Percentiles rank a stretch among this genome's conserved stretches.
phyloP scores from a whole-genome alignment of 208 protist genomes.

The Jaenimonas drosophilae region DNA sequence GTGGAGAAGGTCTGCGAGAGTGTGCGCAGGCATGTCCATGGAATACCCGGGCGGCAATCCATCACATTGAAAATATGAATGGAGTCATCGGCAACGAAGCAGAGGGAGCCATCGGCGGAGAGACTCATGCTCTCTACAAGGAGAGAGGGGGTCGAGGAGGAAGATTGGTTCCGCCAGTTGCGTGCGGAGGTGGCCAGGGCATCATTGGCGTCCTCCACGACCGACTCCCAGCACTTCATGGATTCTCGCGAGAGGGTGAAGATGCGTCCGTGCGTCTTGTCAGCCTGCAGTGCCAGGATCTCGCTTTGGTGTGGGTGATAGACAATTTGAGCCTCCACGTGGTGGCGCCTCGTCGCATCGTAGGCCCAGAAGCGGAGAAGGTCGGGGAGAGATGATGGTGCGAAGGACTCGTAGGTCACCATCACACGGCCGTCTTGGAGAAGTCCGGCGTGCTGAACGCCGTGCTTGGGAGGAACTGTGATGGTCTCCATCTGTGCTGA shows the following conservation, averaged over 20 bases:
- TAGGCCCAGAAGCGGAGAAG: constrained; percentile 79
- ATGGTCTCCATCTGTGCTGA: constrained; percentile 80
- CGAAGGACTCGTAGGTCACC: constrained; percentile 76
- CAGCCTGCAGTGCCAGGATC: constrained; percentile 41
- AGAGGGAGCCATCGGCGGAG: constrained; percentile 57
- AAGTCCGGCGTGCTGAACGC: constrained; percentile 70
- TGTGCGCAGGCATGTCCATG: constrained; percentile 35
- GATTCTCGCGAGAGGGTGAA: constrained; percentile 60
- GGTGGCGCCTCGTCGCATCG: constrained; percentile 29
- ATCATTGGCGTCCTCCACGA: constrained; percentile 41
- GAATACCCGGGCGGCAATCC: constrained; percentile 36
- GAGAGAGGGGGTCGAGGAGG: constrained; percentile 44
- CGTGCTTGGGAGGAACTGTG: constrained; percentile 45
- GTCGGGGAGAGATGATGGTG: constrained; percentile 38
- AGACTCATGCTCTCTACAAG: constrained; percentile 34
- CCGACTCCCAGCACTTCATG: constrained; percentile 75
- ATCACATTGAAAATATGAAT: constrained; percentile 51
- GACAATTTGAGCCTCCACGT: constrained; percentile 67
- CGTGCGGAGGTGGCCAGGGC: constrained; percentile 12
- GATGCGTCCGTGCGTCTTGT: constrained; percentile 45
- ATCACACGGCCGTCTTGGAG: constrained; percentile 49
- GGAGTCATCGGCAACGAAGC: constrained; percentile 73
- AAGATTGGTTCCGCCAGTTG: constrained; percentile 68
- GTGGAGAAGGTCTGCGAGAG: constrained; percentile 47
- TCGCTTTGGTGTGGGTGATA: constrained; percentile 62